These are phyloP conservation scores for Macrophomina pseudophaseolina DNA, from an alignment of 2,329 filamentous ascomycete genomes.

Conservation along the genomic window DNA sequence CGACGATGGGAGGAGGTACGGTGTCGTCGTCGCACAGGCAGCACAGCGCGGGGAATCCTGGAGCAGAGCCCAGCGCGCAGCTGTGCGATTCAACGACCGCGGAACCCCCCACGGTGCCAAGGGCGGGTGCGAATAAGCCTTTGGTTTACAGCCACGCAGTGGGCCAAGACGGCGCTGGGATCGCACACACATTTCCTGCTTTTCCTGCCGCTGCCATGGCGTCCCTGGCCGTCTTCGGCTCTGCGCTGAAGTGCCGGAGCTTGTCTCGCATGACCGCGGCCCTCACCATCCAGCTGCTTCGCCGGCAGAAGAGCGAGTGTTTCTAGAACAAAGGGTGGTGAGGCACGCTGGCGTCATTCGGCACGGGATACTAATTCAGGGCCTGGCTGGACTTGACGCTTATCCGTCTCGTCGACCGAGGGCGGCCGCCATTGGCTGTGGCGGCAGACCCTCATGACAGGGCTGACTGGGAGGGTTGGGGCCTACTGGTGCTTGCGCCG, in stretches of 20 bases:
- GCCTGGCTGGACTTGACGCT: slow-evolving; percentile 3
- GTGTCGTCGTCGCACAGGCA: not conserved
- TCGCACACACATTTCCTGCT: not conserved
- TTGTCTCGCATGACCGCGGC: too few relatives aligned
- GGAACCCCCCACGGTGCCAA: slow-evolving; percentile 11
- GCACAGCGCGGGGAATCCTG: not conserved
- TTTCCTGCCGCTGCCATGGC: not conserved
- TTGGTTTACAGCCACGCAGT: not conserved
- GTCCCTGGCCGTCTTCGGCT: not conserved
- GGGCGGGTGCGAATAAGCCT: slow-evolving; percentile 8
- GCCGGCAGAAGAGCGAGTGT: too few relatives aligned
- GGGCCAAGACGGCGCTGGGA: slow-evolving; percentile 1
- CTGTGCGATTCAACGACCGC: slow-evolving; percentile 4
- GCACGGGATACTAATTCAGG: slow-evolving; percentile 7
- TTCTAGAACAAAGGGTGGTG: not conserved
- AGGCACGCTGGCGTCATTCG: not conserved
- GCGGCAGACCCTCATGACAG: slow-evolving; percentile 2
- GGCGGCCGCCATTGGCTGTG: not conserved
- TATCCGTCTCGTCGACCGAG: not conserved
- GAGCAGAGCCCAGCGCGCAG: too few relatives aligned
- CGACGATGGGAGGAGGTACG: not conserved
- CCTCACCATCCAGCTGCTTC: too few relatives aligned
- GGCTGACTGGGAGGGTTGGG: not conserved
- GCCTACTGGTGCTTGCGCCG: not conserved
- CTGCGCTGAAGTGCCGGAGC: not conserved